Percentiles rank a stretch among this genome's conserved stretches.
phyloP scores from a whole-genome alignment of 2,329 filamentous ascomycete genomes.

The Kalmusia sp. region DNA sequence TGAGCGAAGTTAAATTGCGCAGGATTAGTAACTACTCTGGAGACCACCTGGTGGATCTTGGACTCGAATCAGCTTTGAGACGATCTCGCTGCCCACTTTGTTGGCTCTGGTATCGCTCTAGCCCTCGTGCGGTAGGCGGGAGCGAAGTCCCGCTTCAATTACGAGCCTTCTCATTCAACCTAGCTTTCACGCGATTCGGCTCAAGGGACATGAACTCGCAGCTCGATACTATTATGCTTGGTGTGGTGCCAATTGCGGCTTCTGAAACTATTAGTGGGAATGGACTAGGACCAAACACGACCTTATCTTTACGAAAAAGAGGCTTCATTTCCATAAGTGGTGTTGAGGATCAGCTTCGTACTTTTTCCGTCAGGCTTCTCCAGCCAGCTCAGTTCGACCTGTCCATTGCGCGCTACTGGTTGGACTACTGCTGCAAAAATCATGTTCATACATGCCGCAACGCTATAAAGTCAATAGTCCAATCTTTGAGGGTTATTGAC shows the following conservation, averaged over 20 bases:
- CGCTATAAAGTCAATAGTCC: neutral
- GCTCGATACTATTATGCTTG: neutral
- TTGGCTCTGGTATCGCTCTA: neutral
- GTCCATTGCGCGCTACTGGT: neutral
- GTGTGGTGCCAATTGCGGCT: too few species aligned
- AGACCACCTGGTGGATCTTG: neutral
- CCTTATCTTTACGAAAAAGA: neutral
- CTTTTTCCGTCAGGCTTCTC: neutral
- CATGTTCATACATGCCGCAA: neutral
- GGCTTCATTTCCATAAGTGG: neutral
- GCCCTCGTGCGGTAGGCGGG: neutral
- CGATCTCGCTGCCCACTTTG: neutral
- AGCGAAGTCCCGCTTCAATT: neutral
- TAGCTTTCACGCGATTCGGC: neutral
- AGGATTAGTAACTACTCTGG: neutral
- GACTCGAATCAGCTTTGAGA: neutral
- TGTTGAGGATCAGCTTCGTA: neutral
- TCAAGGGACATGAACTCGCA: neutral
- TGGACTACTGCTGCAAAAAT: neutral
- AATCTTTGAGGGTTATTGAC: constrained; percentile 3
- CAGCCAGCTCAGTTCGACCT: neutral
- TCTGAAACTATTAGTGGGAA: too few species aligned
- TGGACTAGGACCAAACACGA: too few species aligned
- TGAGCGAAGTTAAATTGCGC: neutral
- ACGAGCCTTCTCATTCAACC: neutral